Conservation (phyloP, 805 yeast species). For the Metschnikowia hibisci region DNA sequence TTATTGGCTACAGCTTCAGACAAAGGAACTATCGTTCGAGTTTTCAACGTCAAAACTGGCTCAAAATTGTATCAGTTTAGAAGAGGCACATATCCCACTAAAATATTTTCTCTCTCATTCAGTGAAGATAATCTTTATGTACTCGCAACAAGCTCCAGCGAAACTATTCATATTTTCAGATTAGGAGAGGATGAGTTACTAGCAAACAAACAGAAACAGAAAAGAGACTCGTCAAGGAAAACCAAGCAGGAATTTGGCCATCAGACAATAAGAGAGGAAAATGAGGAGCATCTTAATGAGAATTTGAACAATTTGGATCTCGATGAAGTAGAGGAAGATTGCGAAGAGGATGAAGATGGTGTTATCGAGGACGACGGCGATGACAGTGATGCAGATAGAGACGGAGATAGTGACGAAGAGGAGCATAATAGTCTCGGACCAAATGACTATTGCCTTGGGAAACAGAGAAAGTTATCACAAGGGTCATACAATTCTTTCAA, state of each 20-base stretch:
- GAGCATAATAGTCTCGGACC: constrained; percentile 18
- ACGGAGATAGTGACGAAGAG: constrained; percentile 23
- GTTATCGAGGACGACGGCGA: constrained; percentile 22
- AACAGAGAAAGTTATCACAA: constrained; percentile 36
- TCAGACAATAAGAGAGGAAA: constrained; percentile 25
- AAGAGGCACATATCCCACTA: constrained; percentile 82
- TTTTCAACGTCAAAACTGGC: constrained; percentile 68
- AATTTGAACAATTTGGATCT: constrained; percentile 11
- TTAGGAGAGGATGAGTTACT: constrained; percentile 51
- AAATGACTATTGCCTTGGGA: constrained; percentile 18
- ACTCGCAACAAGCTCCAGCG: constrained; percentile 84
- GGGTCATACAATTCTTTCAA: constrained; percentile 34
- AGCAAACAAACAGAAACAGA: constrained; percentile 34
- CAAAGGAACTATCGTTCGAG: constrained; percentile 85
- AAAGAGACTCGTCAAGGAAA: constrained; percentile 15
- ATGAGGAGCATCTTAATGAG: constrained; percentile 10
- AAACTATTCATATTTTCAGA: constrained; percentile 89
- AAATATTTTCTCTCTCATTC: constrained; percentile 72
- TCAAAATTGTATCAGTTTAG: constrained; percentile 66
- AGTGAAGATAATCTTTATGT: constrained; percentile 65
- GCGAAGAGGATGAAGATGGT: constrained; percentile 23
- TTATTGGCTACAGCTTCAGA: constrained; percentile 84
- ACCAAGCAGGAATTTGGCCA: constrained; percentile 13
- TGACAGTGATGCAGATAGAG: constrained; percentile 26
- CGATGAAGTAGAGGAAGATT: constrained; percentile 19